Conservation (phyloP, 257 asterid species). For the Plectranthus barbatus region DNA sequence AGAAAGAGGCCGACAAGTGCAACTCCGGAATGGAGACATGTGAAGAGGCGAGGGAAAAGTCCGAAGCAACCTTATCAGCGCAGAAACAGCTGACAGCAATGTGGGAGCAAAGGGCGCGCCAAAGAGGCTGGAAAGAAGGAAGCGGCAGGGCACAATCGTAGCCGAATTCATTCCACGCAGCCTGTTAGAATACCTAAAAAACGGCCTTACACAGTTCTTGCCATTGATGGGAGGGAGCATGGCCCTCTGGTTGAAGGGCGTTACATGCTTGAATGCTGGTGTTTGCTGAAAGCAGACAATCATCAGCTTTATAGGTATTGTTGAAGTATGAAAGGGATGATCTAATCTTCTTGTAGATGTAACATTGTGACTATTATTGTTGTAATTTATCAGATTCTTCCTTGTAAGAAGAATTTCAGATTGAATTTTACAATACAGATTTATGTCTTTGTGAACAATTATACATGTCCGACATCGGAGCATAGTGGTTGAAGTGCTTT, state of each 20-base stretch:
- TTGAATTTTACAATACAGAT: background rate
- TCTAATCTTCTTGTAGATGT: conserved; percentile 20
- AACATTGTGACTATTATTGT: conserved; percentile 15
- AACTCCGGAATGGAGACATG: conserved; percentile 97
- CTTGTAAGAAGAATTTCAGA: conserved; percentile 16
- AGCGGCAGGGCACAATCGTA: conserved; percentile 26
- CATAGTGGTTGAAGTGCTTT: no score
- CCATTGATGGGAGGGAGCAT: background rate
- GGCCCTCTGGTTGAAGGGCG: conserved; percentile 4
- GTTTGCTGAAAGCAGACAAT: conserved; percentile 21
- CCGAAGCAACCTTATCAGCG: conserved; percentile 56
- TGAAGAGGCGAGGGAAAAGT: conserved; percentile 90
- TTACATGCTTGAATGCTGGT: background rate
- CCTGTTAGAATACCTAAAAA: conserved; percentile 6
- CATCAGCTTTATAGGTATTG: conserved; percentile 1
- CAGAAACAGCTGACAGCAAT: conserved; percentile 66
- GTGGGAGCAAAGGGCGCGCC: conserved; percentile 89
- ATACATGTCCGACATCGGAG: no score
- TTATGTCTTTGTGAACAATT: background rate
- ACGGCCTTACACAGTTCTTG: conserved; percentile 8
- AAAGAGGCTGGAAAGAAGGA: conserved; percentile 87
- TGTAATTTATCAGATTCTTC: conserved; percentile 15
- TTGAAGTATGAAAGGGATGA: conserved; percentile 9
- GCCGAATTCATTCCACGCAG: conserved; percentile 3
- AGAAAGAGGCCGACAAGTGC: conserved; percentile 95